Conservation (phyloP, 495 filamentous ascomycete genomes). For the Lasiosphaeriaceae sp. region DNA sequence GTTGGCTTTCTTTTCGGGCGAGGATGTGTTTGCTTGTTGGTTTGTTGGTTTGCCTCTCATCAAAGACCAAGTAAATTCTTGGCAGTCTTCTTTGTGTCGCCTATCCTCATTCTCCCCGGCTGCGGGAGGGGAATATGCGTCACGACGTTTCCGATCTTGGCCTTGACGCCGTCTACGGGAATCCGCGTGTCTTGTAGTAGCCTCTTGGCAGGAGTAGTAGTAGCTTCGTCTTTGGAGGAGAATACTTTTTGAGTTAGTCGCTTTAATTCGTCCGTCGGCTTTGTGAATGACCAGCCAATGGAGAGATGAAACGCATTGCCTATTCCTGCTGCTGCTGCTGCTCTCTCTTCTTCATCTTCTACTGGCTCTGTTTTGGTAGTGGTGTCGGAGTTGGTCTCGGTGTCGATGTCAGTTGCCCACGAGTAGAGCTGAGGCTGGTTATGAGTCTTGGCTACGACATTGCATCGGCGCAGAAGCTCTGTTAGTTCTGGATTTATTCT, state of each 20-base stretch:
- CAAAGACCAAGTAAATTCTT: constrained; percentile 14
- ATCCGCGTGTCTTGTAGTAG: constrained; percentile 30
- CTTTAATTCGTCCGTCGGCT: constrained; percentile 35
- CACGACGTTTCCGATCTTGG: constrained; percentile 74
- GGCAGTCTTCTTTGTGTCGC: constrained; percentile 4
- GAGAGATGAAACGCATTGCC: constrained; percentile 69
- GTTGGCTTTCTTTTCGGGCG: too few species aligned
- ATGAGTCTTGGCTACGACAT: constrained; percentile 54
- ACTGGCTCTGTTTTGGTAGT: constrained; percentile 14
- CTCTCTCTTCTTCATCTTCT: constrained; percentile 22
- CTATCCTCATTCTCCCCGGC: not conserved
- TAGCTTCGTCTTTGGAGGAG: constrained; percentile 5
- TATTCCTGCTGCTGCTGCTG: not conserved
- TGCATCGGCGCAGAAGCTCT: constrained; percentile 60
- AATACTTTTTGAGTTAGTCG: constrained; percentile 29
- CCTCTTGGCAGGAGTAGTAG: too few species aligned
- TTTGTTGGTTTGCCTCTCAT: not conserved
- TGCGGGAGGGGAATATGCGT: constrained; percentile 48
- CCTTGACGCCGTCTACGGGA: constrained; percentile 56
- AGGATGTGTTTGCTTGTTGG: not conserved
- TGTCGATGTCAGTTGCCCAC: constrained; percentile 28
- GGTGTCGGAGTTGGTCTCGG: too few species aligned
- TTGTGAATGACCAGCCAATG: constrained; percentile 68
- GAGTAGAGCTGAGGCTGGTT: constrained; percentile 72
- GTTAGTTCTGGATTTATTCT: constrained; percentile 53